Evolutionary conservation across 495 filamentous ascomycete species (phyloP).

Genomic region (Astrothelium macrocarpum): DNA sequence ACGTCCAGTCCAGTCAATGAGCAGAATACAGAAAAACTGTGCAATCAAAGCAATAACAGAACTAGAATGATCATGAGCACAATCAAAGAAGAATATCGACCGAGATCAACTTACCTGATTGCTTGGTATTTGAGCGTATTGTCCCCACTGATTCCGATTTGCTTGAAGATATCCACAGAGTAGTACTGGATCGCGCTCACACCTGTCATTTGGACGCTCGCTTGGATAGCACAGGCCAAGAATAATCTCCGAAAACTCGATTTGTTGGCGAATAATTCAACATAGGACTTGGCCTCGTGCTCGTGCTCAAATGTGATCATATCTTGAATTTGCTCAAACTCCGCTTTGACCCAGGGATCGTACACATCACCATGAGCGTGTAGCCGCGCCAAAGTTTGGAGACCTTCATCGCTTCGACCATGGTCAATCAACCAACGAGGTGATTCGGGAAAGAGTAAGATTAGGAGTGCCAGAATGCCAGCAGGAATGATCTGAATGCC

Average conservation of each 20-base stretch:
- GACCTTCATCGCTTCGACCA: conserved; percentile 41
- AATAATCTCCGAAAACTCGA: conserved; percentile 61
- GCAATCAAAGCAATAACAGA: conserved; percentile 43
- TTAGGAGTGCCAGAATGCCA: conserved; percentile 43
- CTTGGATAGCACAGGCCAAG: conserved; percentile 57
- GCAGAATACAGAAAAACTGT: conserved; percentile 55
- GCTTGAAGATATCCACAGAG: conserved; percentile 49
- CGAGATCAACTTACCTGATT: conserved; percentile 34
- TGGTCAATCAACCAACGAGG: conserved; percentile 53
- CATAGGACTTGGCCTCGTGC: conserved; percentile 58
- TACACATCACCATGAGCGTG: conserved; percentile 48
- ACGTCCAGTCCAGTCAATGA: conserved; percentile 57
- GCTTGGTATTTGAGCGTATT: conserved; percentile 63
- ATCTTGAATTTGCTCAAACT: conserved; percentile 59
- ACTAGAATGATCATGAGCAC: not conserved
- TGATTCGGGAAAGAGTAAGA: conserved; percentile 50
- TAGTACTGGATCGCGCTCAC: conserved; percentile 69
- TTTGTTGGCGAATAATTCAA: conserved; percentile 53
- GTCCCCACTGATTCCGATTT: conserved; percentile 56
- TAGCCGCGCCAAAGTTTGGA: conserved; percentile 47
- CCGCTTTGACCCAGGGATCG: conserved; percentile 53
- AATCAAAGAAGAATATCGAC: not conserved
- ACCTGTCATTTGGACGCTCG: conserved; percentile 63
- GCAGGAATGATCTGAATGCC: conserved; percentile 52
- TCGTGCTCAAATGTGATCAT: conserved; percentile 47